Percentiles rank a stretch among this genome's conserved stretches.
Conservation (phyloP, 2,329 filamentous ascomycete genomes). For the Xenoacremonium recifei region DNA sequence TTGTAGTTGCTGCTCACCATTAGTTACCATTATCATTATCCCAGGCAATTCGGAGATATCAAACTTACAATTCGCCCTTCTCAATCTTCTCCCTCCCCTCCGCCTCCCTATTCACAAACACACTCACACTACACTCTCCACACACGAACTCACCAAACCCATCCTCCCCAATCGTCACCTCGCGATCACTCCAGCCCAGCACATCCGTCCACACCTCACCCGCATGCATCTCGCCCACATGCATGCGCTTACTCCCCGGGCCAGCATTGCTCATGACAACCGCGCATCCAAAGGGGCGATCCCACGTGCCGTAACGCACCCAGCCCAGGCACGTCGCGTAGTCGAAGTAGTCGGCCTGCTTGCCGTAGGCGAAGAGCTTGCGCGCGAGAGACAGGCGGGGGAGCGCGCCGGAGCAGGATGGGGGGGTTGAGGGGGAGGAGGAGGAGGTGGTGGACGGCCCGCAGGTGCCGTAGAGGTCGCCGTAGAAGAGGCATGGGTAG, state of each 20-base stretch:
- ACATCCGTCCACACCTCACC: slow-evolving; percentile 66
- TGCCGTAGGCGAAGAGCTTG: slow-evolving; percentile 65
- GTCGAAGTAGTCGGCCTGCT: slow-evolving; percentile 63
- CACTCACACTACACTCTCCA: slow-evolving; percentile 50
- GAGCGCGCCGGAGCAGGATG: slow-evolving; percentile 53
- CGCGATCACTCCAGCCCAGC: slow-evolving; percentile 51
- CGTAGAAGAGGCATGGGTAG: slow-evolving; percentile 69
- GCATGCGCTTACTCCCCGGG: slow-evolving; percentile 57
- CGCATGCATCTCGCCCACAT: slow-evolving; percentile 56
- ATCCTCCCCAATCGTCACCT: slow-evolving; percentile 58
- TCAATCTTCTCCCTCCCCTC: slow-evolving; percentile 45
- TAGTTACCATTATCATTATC: too few species aligned
- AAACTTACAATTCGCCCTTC: slow-evolving; percentile 37
- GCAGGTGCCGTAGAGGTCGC: slow-evolving; percentile 68
- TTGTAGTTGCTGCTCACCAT: background rate
- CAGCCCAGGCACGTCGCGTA: slow-evolving; percentile 61
- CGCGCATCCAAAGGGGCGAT: slow-evolving; percentile 49
- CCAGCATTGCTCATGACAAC: slow-evolving; percentile 56
- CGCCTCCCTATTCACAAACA: slow-evolving; percentile 59
- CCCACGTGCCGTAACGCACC: slow-evolving; percentile 48
- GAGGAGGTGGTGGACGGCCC: too few species aligned
- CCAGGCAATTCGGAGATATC: background rate
- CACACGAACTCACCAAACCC: slow-evolving; percentile 62
- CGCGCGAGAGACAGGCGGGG: slow-evolving; percentile 59
- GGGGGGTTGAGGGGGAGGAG: slow-evolving; percentile 43